A percentile compares a stretch with the other conserved stretches of the same genome.
phyloP scores from a whole-genome alignment of 2,329 filamentous ascomycete species.

The Pyrenophora seminiperda region DNA sequence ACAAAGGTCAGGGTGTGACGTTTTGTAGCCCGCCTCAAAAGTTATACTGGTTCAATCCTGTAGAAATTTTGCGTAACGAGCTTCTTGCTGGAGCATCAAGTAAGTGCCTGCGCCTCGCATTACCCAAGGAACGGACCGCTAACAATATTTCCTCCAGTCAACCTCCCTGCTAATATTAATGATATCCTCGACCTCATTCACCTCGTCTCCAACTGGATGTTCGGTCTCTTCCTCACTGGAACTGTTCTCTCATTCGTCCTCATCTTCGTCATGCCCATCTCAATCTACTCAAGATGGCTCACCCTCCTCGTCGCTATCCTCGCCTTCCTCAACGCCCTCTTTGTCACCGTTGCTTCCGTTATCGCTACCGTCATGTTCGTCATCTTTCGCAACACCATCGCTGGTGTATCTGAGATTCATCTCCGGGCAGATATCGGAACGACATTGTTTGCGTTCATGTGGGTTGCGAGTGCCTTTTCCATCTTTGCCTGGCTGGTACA shows the following conservation, averaged over 20 bases:
- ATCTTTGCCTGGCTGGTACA: constrained; percentile 74
- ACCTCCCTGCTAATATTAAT: constrained; percentile 74
- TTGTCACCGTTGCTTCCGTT: constrained; percentile 70
- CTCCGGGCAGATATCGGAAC: constrained; percentile 72
- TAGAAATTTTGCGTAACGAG: constrained; percentile 78
- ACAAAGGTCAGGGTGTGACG: constrained; percentile 74
- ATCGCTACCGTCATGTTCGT: constrained; percentile 84
- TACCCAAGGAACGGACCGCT: not conserved
- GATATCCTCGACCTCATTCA: constrained; percentile 75
- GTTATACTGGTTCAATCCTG: constrained; percentile 91
- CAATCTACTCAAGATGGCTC: constrained; percentile 57
- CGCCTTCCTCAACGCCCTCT: constrained; percentile 68
- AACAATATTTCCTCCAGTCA: constrained; percentile 58
- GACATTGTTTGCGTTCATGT: constrained; percentile 87
- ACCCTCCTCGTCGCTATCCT: constrained; percentile 71
- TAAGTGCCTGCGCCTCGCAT: constrained; percentile 44
- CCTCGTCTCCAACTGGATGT: constrained; percentile 83
- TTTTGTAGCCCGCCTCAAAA: constrained; percentile 71
- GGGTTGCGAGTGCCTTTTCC: constrained; percentile 73
- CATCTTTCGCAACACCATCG: constrained; percentile 79
- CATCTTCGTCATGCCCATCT: constrained; percentile 67
- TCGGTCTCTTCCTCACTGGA: constrained; percentile 79
- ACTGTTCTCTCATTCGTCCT: constrained; percentile 73
- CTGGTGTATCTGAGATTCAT: constrained; percentile 72
- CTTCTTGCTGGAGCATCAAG: constrained; percentile 80